Evolutionary conservation across 2,329 filamentous ascomycete species (phyloP).

Genomic region (Ceratocystis huliohia): DNA sequence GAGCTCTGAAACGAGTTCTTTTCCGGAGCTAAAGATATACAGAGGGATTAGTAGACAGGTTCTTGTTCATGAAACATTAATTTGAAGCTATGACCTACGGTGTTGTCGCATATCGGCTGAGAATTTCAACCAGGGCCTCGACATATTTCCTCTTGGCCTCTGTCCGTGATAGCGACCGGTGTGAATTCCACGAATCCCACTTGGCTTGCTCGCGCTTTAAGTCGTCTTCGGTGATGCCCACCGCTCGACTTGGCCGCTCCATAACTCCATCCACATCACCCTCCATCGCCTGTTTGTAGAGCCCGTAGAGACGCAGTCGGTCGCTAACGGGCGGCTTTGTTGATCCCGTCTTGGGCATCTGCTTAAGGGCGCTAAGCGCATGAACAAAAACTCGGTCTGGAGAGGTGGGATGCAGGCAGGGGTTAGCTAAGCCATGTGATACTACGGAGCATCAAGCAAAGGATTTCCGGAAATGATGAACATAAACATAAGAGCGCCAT

Average conservation of each 20-base stretch:
- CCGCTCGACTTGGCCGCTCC: slow-evolving; percentile 54
- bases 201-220: slow-evolving; percentile 50
- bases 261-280: slow-evolving; percentile 91
- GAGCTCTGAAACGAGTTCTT: slow-evolving; percentile 82
- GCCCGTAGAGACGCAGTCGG: slow-evolving; percentile 82
- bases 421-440: slow-evolving; percentile 3
- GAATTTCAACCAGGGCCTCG: slow-evolving; percentile 84
- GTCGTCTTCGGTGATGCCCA: slow-evolving; percentile 39
- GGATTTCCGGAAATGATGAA: background rate
- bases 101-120: slow-evolving; percentile 90
- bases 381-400: slow-evolving; percentile 96
- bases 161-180: slow-evolving; percentile 69
- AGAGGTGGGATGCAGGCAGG: background rate
- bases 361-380: slow-evolving; percentile 96
- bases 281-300: slow-evolving; percentile 99
- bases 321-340: slow-evolving; percentile 75
- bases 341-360: slow-evolving; percentile 86
- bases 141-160: slow-evolving; percentile 93
- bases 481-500: background rate
- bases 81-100: slow-evolving; percentile 37
- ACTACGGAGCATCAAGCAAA: background rate
- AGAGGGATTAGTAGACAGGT: background rate
- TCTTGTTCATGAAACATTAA: background rate
- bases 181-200: slow-evolving; percentile 92
- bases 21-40: slow-evolving; percentile 49